Conservation (phyloP, 2,329 filamentous ascomycete genomes). For the Chalaropsis thielavioides region DNA sequence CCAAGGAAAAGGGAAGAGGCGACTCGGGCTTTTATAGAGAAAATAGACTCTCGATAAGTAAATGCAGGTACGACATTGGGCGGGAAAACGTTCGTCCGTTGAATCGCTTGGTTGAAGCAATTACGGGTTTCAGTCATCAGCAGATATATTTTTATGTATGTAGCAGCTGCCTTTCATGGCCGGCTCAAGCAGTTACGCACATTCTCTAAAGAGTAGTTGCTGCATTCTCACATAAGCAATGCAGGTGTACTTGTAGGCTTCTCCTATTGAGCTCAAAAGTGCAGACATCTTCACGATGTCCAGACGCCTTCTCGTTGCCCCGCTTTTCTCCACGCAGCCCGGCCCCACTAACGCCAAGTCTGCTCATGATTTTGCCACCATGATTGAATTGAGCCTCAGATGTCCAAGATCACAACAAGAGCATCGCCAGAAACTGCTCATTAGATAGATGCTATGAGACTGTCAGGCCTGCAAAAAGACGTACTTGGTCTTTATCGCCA, state of each 20-base stretch:
- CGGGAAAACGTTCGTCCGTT: not conserved
- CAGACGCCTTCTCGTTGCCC: not conserved
- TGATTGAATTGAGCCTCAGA: not conserved
- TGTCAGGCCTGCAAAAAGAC: slow-evolving; percentile 82
- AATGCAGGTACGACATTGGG: not conserved
- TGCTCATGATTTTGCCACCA: not conserved
- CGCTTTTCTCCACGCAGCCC: not conserved
- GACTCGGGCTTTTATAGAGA: not conserved
- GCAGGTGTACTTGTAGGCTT: too few species aligned
- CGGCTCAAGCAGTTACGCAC: too few species aligned
- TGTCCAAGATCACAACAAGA: not conserved
- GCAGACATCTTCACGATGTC: too few species aligned
- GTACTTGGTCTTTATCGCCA: slow-evolving; percentile 74
- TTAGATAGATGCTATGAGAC: slow-evolving; percentile 25
- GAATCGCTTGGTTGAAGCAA: not conserved
- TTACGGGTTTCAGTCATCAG: not conserved
- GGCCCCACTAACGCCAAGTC: not conserved
- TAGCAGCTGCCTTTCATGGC: too few species aligned
- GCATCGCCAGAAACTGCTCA: not conserved
- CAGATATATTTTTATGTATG: too few species aligned
- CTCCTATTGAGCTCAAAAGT: too few species aligned
- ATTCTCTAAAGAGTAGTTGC: too few species aligned
- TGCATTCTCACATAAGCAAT: too few species aligned
- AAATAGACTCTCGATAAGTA: not conserved
- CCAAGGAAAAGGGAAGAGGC: not conserved